Base-by-base conservation (phyloP, 1,284 basidiomycete species). In the Sphaerobolus stellatus region DNA sequence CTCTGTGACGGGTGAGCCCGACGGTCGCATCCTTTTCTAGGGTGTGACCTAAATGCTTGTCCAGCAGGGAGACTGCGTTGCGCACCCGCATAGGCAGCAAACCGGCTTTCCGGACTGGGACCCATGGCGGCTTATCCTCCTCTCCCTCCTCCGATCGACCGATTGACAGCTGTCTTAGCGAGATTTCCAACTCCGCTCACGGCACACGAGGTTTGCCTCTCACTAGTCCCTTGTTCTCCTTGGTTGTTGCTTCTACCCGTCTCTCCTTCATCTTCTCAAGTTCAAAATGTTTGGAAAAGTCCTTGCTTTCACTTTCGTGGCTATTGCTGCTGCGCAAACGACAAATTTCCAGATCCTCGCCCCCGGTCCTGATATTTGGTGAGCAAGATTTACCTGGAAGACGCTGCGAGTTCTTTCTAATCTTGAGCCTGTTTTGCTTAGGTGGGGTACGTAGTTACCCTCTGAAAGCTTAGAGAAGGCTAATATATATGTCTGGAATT, bases 401-500 rank as follows among this genome's bases (percentile, higher is more conserved):
- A n/a, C n/a, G n/a, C n/a, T n/a, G n/a, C n/a, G n/a, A n/a, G n/a
- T n/a, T n/a, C n/a, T n/a, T n/a, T n/a, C n/a, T n/a, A n/a, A n/a
- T n/a, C n/a, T n/a, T n/a, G n/a, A n/a, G n/a, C n/a, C 13, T 24
- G 11, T 30, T 22, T 20, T 24, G n/a, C 25, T 27, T 31, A 54
- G 53, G 53, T 54, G 46, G 46, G 53, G 53, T 54, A 33, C 28
- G 53, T 54, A 28, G 30, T 40, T 24, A 24, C 16, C 8, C 22
- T 14, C 31, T 7, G 28, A 25, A 16, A 8, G 3, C 33, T 27
- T 16, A 27, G 14, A 2, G 40, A 7, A 43, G n/a, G n/a, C 13
- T 13, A 20, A 47, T 22, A 29, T 20, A 4, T 13, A 28, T 28
- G 24, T 29, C 5, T 51, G 38, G 22, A 30, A 25, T 28, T 4